A percentile compares a stretch with the other conserved stretches of the same genome.
phyloP scores from a whole-genome alignment of 371 early-diverging fungal species.

The Encephalitozoon intestinalis region DNA sequence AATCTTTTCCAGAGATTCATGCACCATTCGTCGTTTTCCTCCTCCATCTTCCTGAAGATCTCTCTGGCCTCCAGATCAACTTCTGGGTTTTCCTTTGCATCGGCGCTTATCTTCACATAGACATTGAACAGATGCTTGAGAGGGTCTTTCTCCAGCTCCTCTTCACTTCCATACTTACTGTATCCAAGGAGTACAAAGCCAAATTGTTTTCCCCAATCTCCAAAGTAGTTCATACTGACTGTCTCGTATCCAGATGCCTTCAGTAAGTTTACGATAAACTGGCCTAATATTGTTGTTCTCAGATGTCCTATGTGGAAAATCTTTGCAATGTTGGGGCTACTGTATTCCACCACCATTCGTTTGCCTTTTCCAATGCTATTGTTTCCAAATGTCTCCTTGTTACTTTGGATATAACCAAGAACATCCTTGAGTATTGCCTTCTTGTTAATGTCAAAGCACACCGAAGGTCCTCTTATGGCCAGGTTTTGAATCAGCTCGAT shows the following conservation, averaged over 20 bases:
- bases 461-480: background rate
- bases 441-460: conserved; percentile 46
- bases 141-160: conserved; percentile 71
- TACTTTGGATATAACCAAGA: conserved; percentile 19
- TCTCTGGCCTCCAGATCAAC: conserved; percentile 79
- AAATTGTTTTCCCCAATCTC: conserved; percentile 99
- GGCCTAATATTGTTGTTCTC: conserved; percentile 91
- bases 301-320: conserved; percentile 98
- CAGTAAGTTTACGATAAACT: conserved; percentile 75
- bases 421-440: conserved; percentile 19
- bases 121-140: conserved; percentile 85
- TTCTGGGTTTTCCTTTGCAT: conserved; percentile 65
- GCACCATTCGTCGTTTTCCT: conserved; percentile 72
- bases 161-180: conserved; percentile 71
- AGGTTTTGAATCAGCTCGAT: conserved; percentile 23
- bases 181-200: conserved; percentile 85
- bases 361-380: conserved; percentile 63
- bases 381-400: conserved; percentile 44
- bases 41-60: conserved; percentile 92
- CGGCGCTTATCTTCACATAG: conserved; percentile 80
- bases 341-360: conserved; percentile 78
- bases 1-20: conserved; percentile 73
- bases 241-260: conserved; percentile 76
- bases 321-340: conserved; percentile 97
- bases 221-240: conserved; percentile 87